phyloP scores from a whole-genome alignment of 805 yeast species.

The Hanseniaspora vineae region DNA sequence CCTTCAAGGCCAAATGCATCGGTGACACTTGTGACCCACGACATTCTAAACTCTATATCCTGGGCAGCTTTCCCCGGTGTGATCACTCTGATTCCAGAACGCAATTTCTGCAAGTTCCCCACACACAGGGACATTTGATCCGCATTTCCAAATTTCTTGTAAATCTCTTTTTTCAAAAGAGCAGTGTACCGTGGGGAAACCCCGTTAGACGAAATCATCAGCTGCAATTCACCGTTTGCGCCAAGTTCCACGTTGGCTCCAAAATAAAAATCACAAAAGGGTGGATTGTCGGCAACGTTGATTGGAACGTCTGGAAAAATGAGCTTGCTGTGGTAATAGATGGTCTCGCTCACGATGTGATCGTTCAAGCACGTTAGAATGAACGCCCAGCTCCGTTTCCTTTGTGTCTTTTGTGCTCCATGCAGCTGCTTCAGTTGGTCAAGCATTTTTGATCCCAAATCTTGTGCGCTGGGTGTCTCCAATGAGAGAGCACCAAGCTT shows the following conservation, averaged over 20 bases:
- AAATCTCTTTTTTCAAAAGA: constrained; percentile 18
- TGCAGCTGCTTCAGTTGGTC: not conserved
- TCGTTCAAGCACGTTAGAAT: constrained; percentile 22
- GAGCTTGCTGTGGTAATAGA: constrained; percentile 13
- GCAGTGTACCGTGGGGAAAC: constrained; percentile 22
- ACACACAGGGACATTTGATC: constrained; percentile 15
- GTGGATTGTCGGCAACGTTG: constrained; percentile 26
- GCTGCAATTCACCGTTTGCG: constrained; percentile 8
- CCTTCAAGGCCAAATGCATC: constrained; percentile 17
- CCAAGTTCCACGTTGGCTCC: constrained; percentile 21
- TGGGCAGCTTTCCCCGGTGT: constrained; percentile 6
- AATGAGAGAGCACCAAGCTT: too few relatives aligned
- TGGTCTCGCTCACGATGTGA: constrained; percentile 10
- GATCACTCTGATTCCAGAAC: constrained; percentile 11
- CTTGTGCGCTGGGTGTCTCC: not conserved
- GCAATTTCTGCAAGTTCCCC: constrained; percentile 14
- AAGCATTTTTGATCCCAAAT: not conserved
- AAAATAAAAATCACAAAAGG: constrained; percentile 23
- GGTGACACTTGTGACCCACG: constrained; percentile 21
- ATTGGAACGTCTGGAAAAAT: constrained; percentile 16
- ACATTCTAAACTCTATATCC: constrained; percentile 19
- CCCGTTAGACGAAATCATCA: constrained; percentile 22
- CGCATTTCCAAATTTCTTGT: constrained; percentile 6
- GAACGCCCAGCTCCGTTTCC: constrained; percentile 13
- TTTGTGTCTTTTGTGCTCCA: not conserved